Percentiles rank a stretch among this genome's conserved stretches.
phyloP scores from a whole-genome alignment of 2,329 filamentous ascomycete genomes.

The Aureobasidium pullulans region DNA sequence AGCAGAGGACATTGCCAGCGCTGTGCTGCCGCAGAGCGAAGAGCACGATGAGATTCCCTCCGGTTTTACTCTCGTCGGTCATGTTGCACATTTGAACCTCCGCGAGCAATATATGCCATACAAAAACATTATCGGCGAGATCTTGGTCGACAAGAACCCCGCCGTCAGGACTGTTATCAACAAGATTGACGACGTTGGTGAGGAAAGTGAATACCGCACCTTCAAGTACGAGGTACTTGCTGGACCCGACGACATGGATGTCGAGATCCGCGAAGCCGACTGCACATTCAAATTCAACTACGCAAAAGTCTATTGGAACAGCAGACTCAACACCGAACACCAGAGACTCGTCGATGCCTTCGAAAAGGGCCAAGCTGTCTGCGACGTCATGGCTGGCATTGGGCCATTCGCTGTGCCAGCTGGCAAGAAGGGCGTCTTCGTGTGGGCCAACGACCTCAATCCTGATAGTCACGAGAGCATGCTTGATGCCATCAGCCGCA shows the following conservation, averaged over 20 bases:
- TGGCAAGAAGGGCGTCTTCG: constrained; percentile 81
- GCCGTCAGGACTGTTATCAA: constrained; percentile 85
- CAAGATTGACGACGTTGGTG: constrained; percentile 83
- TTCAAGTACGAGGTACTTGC: constrained; percentile 87
- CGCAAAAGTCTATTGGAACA: constrained; percentile 97
- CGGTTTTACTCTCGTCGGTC: constrained; percentile 82
- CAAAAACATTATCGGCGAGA: constrained; percentile 75
- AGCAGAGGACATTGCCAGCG: constrained; percentile 64
- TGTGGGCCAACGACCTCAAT: constrained; percentile 96
- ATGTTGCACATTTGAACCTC: constrained; percentile 85
- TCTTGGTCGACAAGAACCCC: constrained; percentile 84
- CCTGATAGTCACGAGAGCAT: constrained; percentile 76
- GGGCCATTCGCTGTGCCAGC: constrained; percentile 91
- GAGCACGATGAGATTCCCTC: constrained; percentile 72
- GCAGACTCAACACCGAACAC: constrained; percentile 82
- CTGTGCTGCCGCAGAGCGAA: constrained; percentile 73
- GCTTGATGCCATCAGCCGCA: constrained; percentile 60
- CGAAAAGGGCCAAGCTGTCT: constrained; percentile 77
- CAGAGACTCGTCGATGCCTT: constrained; percentile 70
- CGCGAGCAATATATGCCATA: constrained; percentile 75
- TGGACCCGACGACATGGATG: constrained; percentile 74
- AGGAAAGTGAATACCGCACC: constrained; percentile 78
- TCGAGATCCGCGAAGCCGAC: constrained; percentile 71
- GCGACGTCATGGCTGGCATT: constrained; percentile 95
- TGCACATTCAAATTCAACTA: constrained; percentile 94